phyloP scores from a whole-genome alignment of 371 early-diverging fungal genomes.

The Mortierella sp. region DNA sequence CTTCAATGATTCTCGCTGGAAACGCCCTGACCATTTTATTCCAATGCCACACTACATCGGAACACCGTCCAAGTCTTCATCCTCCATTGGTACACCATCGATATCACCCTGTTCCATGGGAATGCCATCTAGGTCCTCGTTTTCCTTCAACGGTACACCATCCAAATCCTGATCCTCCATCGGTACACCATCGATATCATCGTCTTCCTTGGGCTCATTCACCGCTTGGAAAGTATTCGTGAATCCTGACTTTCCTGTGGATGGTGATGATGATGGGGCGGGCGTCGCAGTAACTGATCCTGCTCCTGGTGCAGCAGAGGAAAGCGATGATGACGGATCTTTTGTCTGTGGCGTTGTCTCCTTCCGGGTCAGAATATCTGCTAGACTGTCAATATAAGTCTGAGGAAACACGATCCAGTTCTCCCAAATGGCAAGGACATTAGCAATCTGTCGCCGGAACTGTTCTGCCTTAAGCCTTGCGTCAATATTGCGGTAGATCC shows the following conservation, averaged over 20 bases:
- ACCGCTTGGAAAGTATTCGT: conserved; percentile 12
- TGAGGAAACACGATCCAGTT: conserved; percentile 88
- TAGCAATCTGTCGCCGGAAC: conserved; percentile 72
- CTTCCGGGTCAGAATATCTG: conserved; percentile 57
- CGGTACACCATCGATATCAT: conserved; percentile 42
- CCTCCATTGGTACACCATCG: conserved; percentile 54
- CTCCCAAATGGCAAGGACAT: conserved; percentile 86
- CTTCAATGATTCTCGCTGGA: too few relatives aligned
- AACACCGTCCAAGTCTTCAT: conserved; percentile 35
- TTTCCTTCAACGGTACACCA: conserved; percentile 47
- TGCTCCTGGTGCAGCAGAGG: not conserved
- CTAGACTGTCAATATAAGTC: conserved; percentile 67
- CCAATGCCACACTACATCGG: conserved; percentile 11
- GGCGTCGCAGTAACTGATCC: conserved; percentile 1
- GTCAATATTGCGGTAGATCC: conserved; percentile 72
- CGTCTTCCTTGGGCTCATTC: conserved; percentile 16
- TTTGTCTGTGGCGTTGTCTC: conserved; percentile 13
- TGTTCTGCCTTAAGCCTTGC: conserved; percentile 88
- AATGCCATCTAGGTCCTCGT: conserved; percentile 37
- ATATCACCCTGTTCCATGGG: conserved; percentile 56
- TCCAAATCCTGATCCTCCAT: conserved; percentile 16
- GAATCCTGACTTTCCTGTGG: not conserved
- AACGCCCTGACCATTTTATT: too few relatives aligned
- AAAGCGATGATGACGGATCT: not conserved
- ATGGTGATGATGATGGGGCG: conserved; percentile 1